Conservation (phyloP, 2,329 filamentous ascomycete species). For the Blastomyces emzantsi region DNA sequence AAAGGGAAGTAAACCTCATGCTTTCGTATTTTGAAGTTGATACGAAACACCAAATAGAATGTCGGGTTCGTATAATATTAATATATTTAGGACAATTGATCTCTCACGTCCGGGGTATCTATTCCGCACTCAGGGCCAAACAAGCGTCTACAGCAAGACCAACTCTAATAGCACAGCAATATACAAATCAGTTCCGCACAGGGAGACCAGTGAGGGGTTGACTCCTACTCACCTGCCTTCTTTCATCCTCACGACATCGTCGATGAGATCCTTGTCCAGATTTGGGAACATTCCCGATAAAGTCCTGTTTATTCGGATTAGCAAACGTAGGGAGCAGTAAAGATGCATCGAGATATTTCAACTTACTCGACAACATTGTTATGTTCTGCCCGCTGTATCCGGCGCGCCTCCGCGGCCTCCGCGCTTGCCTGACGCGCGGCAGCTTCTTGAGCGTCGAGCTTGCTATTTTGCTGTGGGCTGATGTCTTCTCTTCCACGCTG, state of each 20-base stretch:
- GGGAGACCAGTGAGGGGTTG: not conserved
- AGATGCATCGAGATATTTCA: not conserved
- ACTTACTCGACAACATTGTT: slow-evolving; percentile 71
- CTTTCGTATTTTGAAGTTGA: not conserved
- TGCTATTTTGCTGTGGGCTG: slow-evolving; percentile 28
- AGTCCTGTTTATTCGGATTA: slow-evolving; percentile 42
- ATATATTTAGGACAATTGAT: not conserved
- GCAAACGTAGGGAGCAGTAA: slow-evolving; percentile 1
- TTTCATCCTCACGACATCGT: slow-evolving; percentile 93
- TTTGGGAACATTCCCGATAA: slow-evolving; percentile 95
- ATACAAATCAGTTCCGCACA: not conserved
- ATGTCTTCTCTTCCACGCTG: slow-evolving; percentile 21
- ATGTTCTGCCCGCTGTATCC: slow-evolving; percentile 77
- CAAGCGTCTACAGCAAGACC: slow-evolving; percentile 80
- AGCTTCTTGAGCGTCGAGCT: slow-evolving; percentile 69
- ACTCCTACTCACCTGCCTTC: slow-evolving; percentile 65
- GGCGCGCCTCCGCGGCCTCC: slow-evolving; percentile 76
- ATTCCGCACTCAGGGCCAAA: slow-evolving; percentile 54
- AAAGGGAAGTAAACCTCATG: not conserved
- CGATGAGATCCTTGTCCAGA: slow-evolving; percentile 86
- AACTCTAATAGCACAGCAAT: slow-evolving; percentile 46
- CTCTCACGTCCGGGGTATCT: slow-evolving; percentile 8
- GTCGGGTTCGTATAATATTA: slow-evolving; percentile 2
- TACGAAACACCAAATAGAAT: not conserved
- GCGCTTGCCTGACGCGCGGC: slow-evolving; percentile 85